phyloP scores from a whole-genome alignment of 2,329 filamentous ascomycete genomes.

The Scleromitrula shiraiana region DNA sequence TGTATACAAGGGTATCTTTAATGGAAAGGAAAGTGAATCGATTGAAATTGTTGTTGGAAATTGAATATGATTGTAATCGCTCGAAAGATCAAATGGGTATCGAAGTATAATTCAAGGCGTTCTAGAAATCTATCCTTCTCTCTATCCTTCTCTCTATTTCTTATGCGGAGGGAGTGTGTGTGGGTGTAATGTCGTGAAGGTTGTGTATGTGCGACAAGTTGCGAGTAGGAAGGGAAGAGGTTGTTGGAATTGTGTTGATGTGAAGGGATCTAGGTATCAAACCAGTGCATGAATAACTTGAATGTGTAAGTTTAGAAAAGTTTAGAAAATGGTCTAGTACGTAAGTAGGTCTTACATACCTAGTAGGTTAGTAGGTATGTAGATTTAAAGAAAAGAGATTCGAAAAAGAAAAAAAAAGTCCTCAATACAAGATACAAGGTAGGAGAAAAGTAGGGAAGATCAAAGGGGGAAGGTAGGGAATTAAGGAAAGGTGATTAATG shows the following conservation, averaged over 20 bases:
- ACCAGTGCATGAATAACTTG: conserved; percentile 7
- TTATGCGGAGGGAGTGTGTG: background rate
- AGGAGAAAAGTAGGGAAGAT: no score
- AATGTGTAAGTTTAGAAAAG: background rate
- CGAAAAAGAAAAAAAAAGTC: no score
- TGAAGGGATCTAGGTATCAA: conserved; percentile 5
- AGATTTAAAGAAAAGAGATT: background rate
- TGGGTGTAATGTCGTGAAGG: background rate
- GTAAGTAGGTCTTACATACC: no score
- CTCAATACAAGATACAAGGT: no score
- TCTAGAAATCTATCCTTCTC: no score
- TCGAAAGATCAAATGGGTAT: conserved; percentile 4
- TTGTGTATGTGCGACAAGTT: background rate
- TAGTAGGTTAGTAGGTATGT: no score
- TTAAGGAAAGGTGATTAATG: no score
- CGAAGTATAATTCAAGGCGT: background rate
- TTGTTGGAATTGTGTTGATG: background rate
- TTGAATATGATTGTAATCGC: background rate
- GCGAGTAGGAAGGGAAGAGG: background rate
- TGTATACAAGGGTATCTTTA: conserved; percentile 1
- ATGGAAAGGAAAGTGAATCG: background rate
- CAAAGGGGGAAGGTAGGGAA: no score
- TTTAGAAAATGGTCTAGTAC: background rate
- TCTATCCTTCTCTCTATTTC: background rate
- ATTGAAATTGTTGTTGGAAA: background rate